phyloP scores from a whole-genome alignment of 495 filamentous ascomycete species.

The Hyaloscypha finlandica region DNA sequence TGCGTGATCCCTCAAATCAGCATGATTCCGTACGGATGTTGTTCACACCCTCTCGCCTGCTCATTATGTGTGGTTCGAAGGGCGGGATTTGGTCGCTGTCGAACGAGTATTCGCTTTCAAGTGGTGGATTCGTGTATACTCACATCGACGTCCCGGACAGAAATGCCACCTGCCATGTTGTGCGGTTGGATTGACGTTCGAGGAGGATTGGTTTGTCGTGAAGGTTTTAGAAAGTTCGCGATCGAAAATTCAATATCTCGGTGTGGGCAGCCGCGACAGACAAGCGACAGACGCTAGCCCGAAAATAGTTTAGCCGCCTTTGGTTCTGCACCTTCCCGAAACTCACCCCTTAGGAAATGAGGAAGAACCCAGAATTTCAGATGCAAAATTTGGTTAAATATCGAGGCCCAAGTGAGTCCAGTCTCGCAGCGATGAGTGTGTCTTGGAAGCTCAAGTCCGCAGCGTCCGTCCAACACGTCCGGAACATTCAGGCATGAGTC shows the following conservation, averaged over 20 bases:
- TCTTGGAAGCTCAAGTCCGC: too few relatives aligned
- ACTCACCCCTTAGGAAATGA: too few relatives aligned
- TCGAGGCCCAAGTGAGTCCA: too few relatives aligned
- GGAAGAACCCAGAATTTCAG: too few relatives aligned
- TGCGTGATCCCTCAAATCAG: constrained; percentile 53
- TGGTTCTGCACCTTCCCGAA: too few relatives aligned
- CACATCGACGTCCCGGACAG: constrained; percentile 90
- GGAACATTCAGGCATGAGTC: too few relatives aligned
- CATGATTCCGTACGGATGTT: constrained; percentile 62
- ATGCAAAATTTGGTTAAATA: too few relatives aligned
- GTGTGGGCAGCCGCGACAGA: not conserved
- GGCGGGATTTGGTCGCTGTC: constrained; percentile 34
- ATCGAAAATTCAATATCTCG: constrained; percentile 6
- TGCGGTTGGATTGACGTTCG: constrained; percentile 44
- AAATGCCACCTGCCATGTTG: constrained; percentile 79
- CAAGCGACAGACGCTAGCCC: not conserved
- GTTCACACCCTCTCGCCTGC: constrained; percentile 60
- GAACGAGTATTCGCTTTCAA: constrained; percentile 27
- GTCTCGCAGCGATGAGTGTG: too few relatives aligned
- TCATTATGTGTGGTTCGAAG: constrained; percentile 38
- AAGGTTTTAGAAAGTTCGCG: constrained; percentile 11
- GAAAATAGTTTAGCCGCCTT: not conserved
- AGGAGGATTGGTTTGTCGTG: constrained; percentile 1
- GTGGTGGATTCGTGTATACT: constrained; percentile 44
- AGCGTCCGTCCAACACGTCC: too few relatives aligned